Conservation (phyloP, 139 green algal species). For the Chlamydomonas sphaeroides region DNA sequence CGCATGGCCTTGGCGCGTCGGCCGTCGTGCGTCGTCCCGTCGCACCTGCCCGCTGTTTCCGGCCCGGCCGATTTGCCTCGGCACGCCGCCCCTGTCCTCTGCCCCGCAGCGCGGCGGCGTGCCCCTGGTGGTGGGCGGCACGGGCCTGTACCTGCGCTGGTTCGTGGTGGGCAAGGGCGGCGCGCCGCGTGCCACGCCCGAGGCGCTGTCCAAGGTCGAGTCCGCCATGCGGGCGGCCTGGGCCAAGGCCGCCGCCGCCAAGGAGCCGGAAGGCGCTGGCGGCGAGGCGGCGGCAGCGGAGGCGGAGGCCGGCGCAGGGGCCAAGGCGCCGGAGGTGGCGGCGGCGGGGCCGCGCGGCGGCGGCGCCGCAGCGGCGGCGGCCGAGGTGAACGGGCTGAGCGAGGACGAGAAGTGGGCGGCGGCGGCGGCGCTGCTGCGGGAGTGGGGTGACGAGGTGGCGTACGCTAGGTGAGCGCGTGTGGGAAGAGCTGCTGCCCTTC, state of each 20-base stretch:
- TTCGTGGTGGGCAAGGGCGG: conserved; percentile 78
- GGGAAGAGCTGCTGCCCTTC: too few relatives aligned
- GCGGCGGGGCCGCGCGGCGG: neutral
- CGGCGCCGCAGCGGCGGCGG: neutral
- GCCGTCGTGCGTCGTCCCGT: too few relatives aligned
- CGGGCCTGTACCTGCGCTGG: conserved; percentile 95
- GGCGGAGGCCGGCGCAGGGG: conserved; percentile 24
- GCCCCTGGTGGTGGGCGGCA: conserved; percentile 94
- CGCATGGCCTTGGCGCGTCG: too few relatives aligned
- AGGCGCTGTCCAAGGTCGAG: conserved; percentile 54
- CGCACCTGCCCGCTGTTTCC: too few relatives aligned
- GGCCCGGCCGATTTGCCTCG: too few relatives aligned
- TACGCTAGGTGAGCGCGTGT: conserved; percentile 45
- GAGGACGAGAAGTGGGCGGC: conserved; percentile 73
- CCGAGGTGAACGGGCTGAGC: neutral
- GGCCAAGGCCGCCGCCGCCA: neutral
- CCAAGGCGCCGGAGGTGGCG: conserved; percentile 4
- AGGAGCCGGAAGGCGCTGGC: neutral
- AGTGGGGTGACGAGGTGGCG: conserved; percentile 68
- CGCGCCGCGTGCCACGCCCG: conserved; percentile 63
- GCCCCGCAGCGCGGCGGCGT: conserved; percentile 68
- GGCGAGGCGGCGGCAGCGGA: neutral
- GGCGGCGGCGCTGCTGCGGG: conserved; percentile 61
- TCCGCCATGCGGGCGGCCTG: conserved; percentile 41
- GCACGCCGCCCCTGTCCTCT: too few relatives aligned